Percentiles rank a stretch among this genome's conserved stretches.
phyloP scores from a whole-genome alignment of 305 asterid species.

The Solanum hybrid region DNA sequence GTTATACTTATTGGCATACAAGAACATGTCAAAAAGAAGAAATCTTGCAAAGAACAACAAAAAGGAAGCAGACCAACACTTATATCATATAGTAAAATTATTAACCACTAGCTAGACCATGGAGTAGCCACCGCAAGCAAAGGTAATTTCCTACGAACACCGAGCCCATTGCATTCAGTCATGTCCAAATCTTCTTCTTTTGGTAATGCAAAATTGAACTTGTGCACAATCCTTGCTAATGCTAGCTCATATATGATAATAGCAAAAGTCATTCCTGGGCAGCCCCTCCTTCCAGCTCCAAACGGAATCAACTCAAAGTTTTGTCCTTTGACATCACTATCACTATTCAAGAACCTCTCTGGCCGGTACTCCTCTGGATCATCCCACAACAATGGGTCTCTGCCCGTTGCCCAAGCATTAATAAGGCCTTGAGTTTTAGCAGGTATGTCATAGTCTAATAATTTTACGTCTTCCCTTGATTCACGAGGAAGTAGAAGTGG shows the following conservation, averaged over 20 bases:
- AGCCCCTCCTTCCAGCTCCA: background rate
- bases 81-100: too few relatives aligned
- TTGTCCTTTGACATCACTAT: background rate
- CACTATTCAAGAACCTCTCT: background rate
- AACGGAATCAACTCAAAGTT: background rate
- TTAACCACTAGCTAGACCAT: background rate
- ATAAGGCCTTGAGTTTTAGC: slow-evolving; percentile 19
- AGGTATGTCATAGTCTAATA: slow-evolving; percentile 25
- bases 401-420: slow-evolving; percentile 22
- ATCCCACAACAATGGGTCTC: slow-evolving; percentile 22
- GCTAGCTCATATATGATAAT: background rate
- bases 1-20: too few relatives aligned
- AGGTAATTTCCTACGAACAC: background rate
- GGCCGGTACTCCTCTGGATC: background rate
- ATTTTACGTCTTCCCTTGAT: slow-evolving; percentile 15
- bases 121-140: background rate
- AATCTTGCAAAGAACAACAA: background rate
- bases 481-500: slow-evolving; percentile 27
- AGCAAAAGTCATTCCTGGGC: background rate
- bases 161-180: background rate
- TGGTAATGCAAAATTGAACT: background rate
- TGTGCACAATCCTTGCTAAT: background rate
- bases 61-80: too few relatives aligned
- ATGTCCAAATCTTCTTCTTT: background rate
- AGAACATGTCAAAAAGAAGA: background rate